Conservation (phyloP, 495 filamentous ascomycete species). For the Penicillium verhagenii region DNA sequence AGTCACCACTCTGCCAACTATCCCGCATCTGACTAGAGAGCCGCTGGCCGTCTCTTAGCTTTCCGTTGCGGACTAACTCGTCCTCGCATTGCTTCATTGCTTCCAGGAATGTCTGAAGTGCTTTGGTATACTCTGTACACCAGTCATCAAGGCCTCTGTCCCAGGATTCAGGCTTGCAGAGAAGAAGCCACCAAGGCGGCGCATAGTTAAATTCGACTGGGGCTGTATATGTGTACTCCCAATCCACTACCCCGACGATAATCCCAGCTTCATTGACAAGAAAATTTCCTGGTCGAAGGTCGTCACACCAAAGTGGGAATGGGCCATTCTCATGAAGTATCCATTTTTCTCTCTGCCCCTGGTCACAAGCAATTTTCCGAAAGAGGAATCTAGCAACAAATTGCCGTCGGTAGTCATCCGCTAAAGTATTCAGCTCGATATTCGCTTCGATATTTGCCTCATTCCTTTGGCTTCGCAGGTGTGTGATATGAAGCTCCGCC, state of each 20-base stretch:
- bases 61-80: too few species aligned
- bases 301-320: too few species aligned
- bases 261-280: too few species aligned
- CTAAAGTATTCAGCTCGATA: neutral
- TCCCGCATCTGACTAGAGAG: slow-evolving; percentile 15
- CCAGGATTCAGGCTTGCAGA: slow-evolving; percentile 7
- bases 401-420: slow-evolving; percentile 11
- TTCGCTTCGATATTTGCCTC: slow-evolving; percentile 20
- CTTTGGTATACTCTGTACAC: slow-evolving; percentile 14
- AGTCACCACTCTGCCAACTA: slow-evolving; percentile 20
- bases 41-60: too few species aligned
- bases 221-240: slow-evolving; percentile 5
- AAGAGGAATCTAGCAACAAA: slow-evolving; percentile 11
- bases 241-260: slow-evolving; percentile 7
- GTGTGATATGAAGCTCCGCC: neutral
- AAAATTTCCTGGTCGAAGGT: too few species aligned
- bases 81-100: neutral
- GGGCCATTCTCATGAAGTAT: too few species aligned
- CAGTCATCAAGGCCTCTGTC: slow-evolving; percentile 22
- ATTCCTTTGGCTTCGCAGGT: slow-evolving; percentile 44
- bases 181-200: slow-evolving; percentile 8
- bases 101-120: slow-evolving; percentile 13
- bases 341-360: neutral
- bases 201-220: slow-evolving; percentile 6
- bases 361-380: slow-evolving; percentile 1